Base-by-base conservation (phyloP, 306 rosid genomes). In the Cicer cuneatum region DNA sequence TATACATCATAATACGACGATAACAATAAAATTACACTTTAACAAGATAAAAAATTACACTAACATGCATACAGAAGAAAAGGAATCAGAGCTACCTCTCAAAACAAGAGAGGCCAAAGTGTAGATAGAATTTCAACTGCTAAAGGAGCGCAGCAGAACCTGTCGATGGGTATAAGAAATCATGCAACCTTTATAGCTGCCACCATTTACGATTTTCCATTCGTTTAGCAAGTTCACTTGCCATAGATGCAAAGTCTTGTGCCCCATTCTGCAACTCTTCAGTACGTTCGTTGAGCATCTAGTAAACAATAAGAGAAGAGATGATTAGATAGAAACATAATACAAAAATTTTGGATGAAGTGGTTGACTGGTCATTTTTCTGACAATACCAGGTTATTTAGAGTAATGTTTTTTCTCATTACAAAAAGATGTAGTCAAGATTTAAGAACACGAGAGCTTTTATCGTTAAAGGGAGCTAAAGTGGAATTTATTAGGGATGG, bases 151-250 rank as follows among this genome's bases (percentile, higher is more conserved):
- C 49, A 18, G 21, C 15, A 3, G 47, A 67, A 51, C 19, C 10
- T 15, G 68, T 8, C 14, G 5, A 69, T 19, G 53, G 11, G 11
- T 67, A 37, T 42, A 63, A 66, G 5, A 67, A 73, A 60, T 54
- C 83, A 66, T 33, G 64, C 82, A 78, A 46, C 66, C 51, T 78
- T 78, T 79, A 90, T 75, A 90, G 62, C 54, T 93, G 92, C 97
- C 98, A 93, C 98, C 98, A 91, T 85, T 93, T 91, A 41, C 93
- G 93, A 81, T 83, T 90, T 86, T 91, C 97, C 93, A 90, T 86
- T 75, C 81, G 85, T 80, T 87, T 88, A 53, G 90, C 88, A 10
- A 91, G 88, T 82, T 93, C 94, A 52, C 67, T 77, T 48, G 97
- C 96, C 96, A 88, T 76, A 24, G 93, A 85, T 83, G 97, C 92